Evolutionary conservation across 2,329 filamentous ascomycete species (phyloP).

Genomic region (Epichloe uncinata): DNA sequence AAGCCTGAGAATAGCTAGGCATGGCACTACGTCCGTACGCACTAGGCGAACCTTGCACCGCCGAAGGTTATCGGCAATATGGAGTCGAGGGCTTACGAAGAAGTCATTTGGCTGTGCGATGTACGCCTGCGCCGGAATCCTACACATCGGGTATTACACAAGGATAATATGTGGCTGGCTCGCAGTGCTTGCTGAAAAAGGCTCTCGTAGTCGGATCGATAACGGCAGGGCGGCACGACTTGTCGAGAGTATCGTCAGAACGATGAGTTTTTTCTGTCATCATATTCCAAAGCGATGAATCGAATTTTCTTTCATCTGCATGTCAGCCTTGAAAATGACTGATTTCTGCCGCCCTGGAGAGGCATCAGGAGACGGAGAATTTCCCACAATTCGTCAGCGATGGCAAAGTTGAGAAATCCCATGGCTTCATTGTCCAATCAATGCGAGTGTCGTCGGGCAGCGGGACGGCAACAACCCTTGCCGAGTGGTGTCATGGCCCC

Average conservation of each 20-base stretch:
- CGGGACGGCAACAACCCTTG: too few relatives aligned
- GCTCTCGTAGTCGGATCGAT: background rate
- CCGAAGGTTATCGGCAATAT: background rate
- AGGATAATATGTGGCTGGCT: background rate
- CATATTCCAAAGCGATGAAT: too few relatives aligned
- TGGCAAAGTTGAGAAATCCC: constrained; percentile 5
- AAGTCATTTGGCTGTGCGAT: background rate
- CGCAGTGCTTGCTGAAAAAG: background rate
- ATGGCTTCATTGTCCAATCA: background rate
- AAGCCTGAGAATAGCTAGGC: background rate
- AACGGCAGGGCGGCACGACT: too few relatives aligned
- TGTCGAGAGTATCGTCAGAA: too few relatives aligned
- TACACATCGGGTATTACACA: background rate
- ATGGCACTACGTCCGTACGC: too few relatives aligned
- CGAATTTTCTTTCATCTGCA: too few relatives aligned
- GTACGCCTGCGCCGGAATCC: background rate
- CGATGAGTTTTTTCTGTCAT: too few relatives aligned
- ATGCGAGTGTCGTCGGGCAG: too few relatives aligned
- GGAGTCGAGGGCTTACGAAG: background rate
- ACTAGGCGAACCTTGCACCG: background rate
- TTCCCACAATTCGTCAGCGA: background rate
- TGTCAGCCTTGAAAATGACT: too few relatives aligned
- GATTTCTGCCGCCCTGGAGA: too few relatives aligned
- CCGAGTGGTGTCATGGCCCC: background rate
- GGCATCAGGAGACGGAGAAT: background rate